These are phyloP conservation scores for Podaxis pistillaris DNA, from an alignment of 768 basidiomycete species.

Conservation along the genomic window DNA sequence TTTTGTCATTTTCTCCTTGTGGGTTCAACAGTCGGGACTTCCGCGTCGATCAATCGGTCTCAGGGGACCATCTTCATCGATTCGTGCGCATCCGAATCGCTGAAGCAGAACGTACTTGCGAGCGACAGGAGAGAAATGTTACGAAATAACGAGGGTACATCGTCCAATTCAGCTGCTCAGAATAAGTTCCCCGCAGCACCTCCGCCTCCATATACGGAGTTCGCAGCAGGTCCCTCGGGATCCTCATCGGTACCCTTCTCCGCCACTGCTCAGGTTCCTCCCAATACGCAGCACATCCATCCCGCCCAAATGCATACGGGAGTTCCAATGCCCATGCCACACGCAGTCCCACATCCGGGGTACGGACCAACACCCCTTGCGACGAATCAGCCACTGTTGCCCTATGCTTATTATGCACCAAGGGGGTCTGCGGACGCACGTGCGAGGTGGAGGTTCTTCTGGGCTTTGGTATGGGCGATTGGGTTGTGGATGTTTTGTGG, in stretches of 20 bases:
- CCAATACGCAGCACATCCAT: not conserved
- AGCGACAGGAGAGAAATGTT: not conserved
- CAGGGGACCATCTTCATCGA: not conserved
- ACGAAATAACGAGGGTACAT: not conserved
- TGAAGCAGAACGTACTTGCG: not conserved
- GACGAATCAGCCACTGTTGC: conserved; percentile 30
- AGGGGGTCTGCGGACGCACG: conserved; percentile 32
- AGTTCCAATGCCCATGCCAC: conserved; percentile 5
- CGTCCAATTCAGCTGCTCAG: not conserved
- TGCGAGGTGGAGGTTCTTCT: conserved; percentile 37
- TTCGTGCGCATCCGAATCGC: not conserved
- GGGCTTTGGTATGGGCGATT: conserved; percentile 29
- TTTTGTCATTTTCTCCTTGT: not conserved
- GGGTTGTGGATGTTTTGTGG: conserved; percentile 27
- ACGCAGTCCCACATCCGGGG: conserved; percentile 3
- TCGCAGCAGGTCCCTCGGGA: conserved; percentile 5
- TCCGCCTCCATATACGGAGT: conserved; percentile 20
- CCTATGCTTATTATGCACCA: conserved; percentile 38
- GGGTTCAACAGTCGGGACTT: not conserved
- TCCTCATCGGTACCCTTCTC: not conserved
- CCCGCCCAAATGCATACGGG: conserved; percentile 1
- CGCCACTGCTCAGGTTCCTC: not conserved
- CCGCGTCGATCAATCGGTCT: no score
- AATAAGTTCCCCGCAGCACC: conserved; percentile 1
- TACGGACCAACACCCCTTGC: conserved; percentile 42